Conservation (phyloP, 73 alveolate genomes). For the Paramecium sexaurelia region DNA sequence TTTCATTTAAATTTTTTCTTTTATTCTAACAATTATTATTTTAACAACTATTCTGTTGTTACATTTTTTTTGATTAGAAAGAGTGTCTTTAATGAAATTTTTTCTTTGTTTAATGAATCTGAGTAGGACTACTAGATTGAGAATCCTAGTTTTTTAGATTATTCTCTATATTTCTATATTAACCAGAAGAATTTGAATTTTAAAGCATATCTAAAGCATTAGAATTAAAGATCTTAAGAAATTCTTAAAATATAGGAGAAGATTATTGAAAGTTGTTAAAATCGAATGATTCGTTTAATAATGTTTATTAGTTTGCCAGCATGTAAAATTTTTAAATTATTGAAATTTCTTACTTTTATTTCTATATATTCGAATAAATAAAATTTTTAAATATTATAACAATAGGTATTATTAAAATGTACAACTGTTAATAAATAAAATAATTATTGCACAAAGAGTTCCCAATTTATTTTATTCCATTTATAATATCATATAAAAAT, state of each 20-base stretch:
- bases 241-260: background rate
- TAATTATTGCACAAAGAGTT: no score
- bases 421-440: no score
- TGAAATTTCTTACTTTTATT: background rate
- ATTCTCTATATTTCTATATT: background rate
- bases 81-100: background rate
- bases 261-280: background rate
- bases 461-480: no score
- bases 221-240: background rate
- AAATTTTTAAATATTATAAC: no score
- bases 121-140: background rate
- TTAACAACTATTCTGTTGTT: constrained; percentile 25
- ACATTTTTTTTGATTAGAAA: background rate
- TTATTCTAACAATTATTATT: constrained; percentile 29
- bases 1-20: background rate
- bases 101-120: background rate
- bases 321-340: background rate
- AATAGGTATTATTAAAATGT: no score
- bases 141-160: background rate
- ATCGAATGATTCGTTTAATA: background rate
- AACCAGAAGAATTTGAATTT: background rate
- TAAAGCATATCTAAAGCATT: background rate
- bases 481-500: no score
- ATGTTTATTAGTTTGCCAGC: background rate
- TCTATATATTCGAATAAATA: background rate